phyloP scores from a whole-genome alignment of 805 yeast species.

The Ogataea ramenticola region DNA sequence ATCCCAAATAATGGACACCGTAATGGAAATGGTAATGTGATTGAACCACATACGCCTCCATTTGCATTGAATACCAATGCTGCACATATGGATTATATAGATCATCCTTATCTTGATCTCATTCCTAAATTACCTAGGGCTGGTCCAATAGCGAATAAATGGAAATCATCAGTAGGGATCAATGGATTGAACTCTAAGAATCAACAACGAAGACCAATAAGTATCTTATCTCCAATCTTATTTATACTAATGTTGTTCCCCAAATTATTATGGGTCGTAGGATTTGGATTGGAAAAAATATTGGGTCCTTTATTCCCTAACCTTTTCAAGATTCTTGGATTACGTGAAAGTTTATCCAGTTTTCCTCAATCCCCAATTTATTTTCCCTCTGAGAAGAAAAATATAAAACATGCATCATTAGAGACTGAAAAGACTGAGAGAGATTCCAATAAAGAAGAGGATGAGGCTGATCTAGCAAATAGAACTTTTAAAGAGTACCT shows the following conservation, averaged over 20 bases:
- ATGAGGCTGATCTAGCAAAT: neutral
- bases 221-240: slow-evolving; percentile 31
- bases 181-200: no score
- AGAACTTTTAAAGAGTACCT: slow-evolving; percentile 9
- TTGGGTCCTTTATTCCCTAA: slow-evolving; percentile 29
- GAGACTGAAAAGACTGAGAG: neutral
- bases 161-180: slow-evolving; percentile 28
- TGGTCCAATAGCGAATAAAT: slow-evolving; percentile 25
- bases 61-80: slow-evolving; percentile 3
- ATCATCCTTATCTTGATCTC: slow-evolving; percentile 18
- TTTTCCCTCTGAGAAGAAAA: no score
- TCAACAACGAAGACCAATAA: neutral
- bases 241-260: slow-evolving; percentile 52
- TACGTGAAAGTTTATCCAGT: slow-evolving; percentile 20
- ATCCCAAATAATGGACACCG: no score
- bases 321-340: slow-evolving; percentile 21
- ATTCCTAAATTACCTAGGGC: slow-evolving; percentile 30
- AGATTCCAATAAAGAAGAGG: slow-evolving; percentile 8
- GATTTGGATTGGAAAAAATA: slow-evolving; percentile 30
- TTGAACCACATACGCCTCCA: slow-evolving; percentile 7
- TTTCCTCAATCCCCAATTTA: slow-evolving; percentile 25
- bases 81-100: slow-evolving; percentile 1
- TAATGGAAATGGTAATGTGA: neutral
- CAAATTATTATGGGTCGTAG: slow-evolving; percentile 34
- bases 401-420: no score